phyloP scores from a whole-genome alignment of 2,329 filamentous ascomycete species.

The Calonectria pseudoreteaudii region DNA sequence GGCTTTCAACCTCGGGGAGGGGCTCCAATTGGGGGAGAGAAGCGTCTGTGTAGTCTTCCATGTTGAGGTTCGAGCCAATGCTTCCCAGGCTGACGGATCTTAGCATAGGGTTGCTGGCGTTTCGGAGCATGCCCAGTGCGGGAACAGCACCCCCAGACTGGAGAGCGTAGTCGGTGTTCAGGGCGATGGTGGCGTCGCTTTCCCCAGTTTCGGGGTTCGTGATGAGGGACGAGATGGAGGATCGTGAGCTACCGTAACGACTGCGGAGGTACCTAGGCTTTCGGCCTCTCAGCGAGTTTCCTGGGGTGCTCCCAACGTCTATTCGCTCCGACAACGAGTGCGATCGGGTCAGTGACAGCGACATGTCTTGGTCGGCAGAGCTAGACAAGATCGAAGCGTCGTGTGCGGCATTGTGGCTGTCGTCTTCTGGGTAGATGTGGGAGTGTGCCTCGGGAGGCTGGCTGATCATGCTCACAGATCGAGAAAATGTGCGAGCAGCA shows the following conservation, averaged over 20 bases:
- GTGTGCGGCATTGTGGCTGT: conserved; percentile 39
- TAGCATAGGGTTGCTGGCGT: conserved; percentile 69
- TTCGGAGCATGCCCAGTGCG: conserved; percentile 61
- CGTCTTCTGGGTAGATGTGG: conserved; percentile 41
- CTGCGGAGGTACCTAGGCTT: conserved; percentile 70
- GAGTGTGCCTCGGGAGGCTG: conserved; percentile 37
- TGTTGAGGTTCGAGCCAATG: conserved; percentile 77
- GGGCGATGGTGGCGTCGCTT: conserved; percentile 78
- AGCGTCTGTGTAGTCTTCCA: conserved; percentile 66
- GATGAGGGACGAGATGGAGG: conserved; percentile 70
- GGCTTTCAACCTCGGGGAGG: conserved; percentile 61
- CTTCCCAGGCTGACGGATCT: conserved; percentile 89
- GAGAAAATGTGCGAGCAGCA: conserved; percentile 64
- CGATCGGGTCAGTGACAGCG: conserved; percentile 47
- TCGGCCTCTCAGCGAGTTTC: conserved; percentile 58
- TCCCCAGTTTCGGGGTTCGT: conserved; percentile 66
- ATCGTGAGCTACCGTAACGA: conserved; percentile 68
- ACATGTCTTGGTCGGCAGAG: conserved; percentile 43
- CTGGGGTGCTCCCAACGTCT: conserved; percentile 61
- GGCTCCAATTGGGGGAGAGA: conserved; percentile 60
- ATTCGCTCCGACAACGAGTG: conserved; percentile 46
- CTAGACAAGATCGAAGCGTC: conserved; percentile 47
- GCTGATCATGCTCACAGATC: conserved; percentile 61
- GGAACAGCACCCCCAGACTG: conserved; percentile 84
- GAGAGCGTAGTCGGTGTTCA: conserved; percentile 80